Conservation (phyloP, 1,139 yeast species). For the Geotrichum reessii region DNA sequence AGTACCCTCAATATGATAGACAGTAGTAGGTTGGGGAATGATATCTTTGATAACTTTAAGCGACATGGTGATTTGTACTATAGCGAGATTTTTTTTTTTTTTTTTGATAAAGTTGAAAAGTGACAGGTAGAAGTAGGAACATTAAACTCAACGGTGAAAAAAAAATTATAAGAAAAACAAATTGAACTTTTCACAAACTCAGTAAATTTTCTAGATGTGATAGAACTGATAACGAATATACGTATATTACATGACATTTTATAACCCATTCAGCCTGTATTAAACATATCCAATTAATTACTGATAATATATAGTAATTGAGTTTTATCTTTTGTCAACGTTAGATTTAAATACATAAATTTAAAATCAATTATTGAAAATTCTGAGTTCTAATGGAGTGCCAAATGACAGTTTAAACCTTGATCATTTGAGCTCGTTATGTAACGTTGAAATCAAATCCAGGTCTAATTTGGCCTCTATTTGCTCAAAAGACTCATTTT, state of each 20-base stretch:
- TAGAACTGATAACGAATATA: neutral
- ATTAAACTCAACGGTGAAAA: neutral
- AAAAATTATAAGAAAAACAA: neutral
- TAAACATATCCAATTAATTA: neutral
- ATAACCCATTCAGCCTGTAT: neutral
- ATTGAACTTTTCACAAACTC: neutral
- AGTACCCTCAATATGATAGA: constrained; percentile 22
- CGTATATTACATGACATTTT: neutral
- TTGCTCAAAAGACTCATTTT: constrained; percentile 5
- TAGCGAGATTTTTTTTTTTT: neutral
- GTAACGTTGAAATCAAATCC: neutral
- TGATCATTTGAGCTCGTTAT: neutral
- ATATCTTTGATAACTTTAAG: constrained; percentile 11
- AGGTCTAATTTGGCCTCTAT: constrained; percentile 1
- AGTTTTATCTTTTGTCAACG: too few species aligned
- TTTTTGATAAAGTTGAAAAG: neutral
- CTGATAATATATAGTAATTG: too few species aligned
- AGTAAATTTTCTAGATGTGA: neutral
- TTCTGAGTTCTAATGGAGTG: neutral
- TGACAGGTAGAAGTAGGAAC: neutral
- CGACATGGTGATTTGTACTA: constrained; percentile 12
- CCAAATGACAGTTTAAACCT: neutral
- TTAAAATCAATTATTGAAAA: too few species aligned
- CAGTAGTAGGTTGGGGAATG: constrained; percentile 20
- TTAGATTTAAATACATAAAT: too few species aligned